Conservation (phyloP, 768 basidiomycete species). For the Pleurotus sapidus region DNA sequence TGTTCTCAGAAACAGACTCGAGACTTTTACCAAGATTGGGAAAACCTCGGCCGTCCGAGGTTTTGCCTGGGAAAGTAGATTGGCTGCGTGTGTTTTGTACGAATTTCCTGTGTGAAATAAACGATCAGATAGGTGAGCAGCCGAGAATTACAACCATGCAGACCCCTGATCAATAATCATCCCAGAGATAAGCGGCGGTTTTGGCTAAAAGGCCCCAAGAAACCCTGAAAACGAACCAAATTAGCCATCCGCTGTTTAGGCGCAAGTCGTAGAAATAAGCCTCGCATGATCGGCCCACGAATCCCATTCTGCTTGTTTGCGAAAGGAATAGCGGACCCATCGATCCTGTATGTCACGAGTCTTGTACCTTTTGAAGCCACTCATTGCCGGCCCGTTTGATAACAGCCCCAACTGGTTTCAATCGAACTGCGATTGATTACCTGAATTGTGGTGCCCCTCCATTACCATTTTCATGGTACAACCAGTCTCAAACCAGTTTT, state of each 20-base stretch:
- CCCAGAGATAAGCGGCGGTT: constrained; percentile 9
- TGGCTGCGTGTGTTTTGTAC: not conserved
- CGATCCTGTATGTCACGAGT: constrained; percentile 8
- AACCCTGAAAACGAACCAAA: not conserved
- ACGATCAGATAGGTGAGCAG: not conserved
- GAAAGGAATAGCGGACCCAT: not conserved
- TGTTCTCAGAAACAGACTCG: not conserved
- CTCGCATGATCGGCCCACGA: constrained; percentile 8
- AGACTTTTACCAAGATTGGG: constrained; percentile 14
- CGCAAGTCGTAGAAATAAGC: constrained; percentile 7
- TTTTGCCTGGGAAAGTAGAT: constrained; percentile 19
- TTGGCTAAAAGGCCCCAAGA: constrained; percentile 5
- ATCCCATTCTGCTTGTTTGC: not conserved
- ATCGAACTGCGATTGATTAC: constrained; percentile 1
- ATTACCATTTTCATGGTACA: not conserved
- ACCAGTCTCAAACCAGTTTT: not conserved
- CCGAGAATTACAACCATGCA: not conserved
- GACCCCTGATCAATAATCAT: constrained; percentile 5
- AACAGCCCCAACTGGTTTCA: not conserved
- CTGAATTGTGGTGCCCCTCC: constrained; percentile 5
- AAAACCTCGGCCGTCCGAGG: constrained; percentile 26
- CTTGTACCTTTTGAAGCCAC: constrained; percentile 1
- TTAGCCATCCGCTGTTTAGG: constrained; percentile 5
- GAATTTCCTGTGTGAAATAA: not conserved
- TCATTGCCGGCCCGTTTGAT: constrained; percentile 6